Percentiles rank a stretch among this genome's conserved stretches.
Conservation (phyloP, 2,329 filamentous ascomycete species). For the Aureobasidium subglaciale region DNA sequence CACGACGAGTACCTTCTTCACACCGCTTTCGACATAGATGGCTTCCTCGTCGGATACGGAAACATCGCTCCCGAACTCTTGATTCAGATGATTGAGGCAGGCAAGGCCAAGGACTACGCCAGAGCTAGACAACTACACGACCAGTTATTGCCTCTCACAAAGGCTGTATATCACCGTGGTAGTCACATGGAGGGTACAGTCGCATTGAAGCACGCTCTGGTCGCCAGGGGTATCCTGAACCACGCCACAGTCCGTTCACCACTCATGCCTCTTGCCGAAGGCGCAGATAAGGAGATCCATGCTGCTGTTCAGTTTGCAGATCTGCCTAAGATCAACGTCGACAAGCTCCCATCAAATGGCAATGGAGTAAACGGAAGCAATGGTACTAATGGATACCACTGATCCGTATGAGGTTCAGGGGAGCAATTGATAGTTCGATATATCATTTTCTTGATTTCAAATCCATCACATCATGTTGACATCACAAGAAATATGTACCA, state of each 20-base stretch:
- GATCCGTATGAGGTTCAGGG: background rate
- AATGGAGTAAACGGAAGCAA: background rate
- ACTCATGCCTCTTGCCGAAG: slow-evolving; percentile 38
- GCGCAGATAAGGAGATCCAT: slow-evolving; percentile 39
- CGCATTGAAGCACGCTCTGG: slow-evolving; percentile 44
- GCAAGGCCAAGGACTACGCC: slow-evolving; percentile 44
- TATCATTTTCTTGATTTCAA: no score
- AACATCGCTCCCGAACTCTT: slow-evolving; percentile 47
- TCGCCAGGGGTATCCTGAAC: slow-evolving; percentile 43
- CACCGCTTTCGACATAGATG: slow-evolving; percentile 47
- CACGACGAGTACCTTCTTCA: slow-evolving; percentile 49
- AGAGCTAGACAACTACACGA: slow-evolving; percentile 45
- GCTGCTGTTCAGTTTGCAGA: slow-evolving; percentile 32
- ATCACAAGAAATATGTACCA: no score
- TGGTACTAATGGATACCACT: background rate
- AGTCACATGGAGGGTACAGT: slow-evolving; percentile 49
- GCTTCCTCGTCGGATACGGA: slow-evolving; percentile 49
- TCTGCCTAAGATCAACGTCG: slow-evolving; percentile 28
- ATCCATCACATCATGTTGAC: no score
- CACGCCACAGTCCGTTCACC: slow-evolving; percentile 47
- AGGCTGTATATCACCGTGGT: slow-evolving; percentile 48
- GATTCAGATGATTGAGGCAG: slow-evolving; percentile 45
- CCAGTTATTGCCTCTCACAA: slow-evolving; percentile 44
- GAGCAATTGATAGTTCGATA: no score
- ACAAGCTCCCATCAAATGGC: background rate